Conservation (phyloP, 805 yeast genomes). For the Saturnispora diversa region DNA sequence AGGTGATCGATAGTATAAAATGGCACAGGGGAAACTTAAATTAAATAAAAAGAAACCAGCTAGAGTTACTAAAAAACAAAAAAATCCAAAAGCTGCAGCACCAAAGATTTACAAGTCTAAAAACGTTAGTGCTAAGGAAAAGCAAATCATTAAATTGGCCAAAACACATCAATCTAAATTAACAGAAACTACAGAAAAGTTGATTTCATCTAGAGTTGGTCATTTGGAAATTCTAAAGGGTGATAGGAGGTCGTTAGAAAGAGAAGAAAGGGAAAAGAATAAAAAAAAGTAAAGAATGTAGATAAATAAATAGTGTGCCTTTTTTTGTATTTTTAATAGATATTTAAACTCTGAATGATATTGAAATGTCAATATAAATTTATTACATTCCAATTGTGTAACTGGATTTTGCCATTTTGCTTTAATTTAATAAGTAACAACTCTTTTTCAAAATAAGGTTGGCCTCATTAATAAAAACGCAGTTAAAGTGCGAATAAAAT, state of each 20-base stretch:
- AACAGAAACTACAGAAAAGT: slow-evolving; percentile 55
- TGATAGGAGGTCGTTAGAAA: slow-evolving; percentile 75
- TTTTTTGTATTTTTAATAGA: no score
- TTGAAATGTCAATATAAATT: no score
- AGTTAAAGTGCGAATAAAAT: no score
- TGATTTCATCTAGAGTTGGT: slow-evolving; percentile 85
- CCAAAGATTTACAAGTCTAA: slow-evolving; percentile 66
- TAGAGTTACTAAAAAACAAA: slow-evolving; percentile 59
- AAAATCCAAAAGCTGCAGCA: slow-evolving; percentile 61
- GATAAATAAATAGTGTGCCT: no score
- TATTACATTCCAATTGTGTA: no score
- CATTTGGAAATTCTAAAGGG: slow-evolving; percentile 90
- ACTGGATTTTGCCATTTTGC: no score
- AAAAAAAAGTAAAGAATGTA: slow-evolving; percentile 4
- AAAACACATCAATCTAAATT: slow-evolving; percentile 38
- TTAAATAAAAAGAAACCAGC: slow-evolving; percentile 39
- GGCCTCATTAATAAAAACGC: no score
- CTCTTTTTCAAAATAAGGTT: no score
- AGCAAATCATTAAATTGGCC: slow-evolving; percentile 41
- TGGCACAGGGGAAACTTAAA: slow-evolving; percentile 73
- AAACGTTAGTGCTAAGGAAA: slow-evolving; percentile 43
- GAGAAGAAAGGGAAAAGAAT: slow-evolving; percentile 27
- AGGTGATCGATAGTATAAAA: slow-evolving; percentile 18
- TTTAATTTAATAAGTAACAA: no score
- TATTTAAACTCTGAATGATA: no score